These are phyloP conservation scores for Colletotrichum chrysophilum DNA, from an alignment of 2,329 filamentous ascomycete genomes.

Conservation along the genomic window DNA sequence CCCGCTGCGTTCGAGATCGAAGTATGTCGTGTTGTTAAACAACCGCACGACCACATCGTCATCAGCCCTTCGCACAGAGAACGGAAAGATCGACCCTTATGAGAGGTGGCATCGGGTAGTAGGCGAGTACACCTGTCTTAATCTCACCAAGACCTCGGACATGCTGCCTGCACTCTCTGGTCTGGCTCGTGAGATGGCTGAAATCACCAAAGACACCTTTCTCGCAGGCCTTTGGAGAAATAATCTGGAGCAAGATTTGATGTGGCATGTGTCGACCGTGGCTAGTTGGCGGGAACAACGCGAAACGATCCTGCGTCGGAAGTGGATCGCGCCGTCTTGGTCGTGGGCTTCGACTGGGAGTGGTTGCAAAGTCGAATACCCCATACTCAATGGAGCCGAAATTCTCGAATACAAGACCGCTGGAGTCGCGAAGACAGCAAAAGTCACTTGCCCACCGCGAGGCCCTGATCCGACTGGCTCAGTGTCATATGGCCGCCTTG, in stretches of 20 bases:
- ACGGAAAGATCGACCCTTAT: background rate
- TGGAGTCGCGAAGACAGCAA: background rate
- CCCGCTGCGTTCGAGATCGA: background rate
- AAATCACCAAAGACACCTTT: background rate
- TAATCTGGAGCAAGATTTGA: background rate
- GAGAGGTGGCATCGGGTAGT: conserved; percentile 1
- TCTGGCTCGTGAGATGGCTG: background rate
- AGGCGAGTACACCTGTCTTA: background rate
- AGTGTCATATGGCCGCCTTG: background rate
- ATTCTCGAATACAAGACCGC: background rate
- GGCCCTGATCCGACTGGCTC: background rate
- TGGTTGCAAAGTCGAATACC: background rate
- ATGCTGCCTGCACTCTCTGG: conserved; percentile 8
- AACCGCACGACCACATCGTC: background rate
- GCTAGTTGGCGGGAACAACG: background rate
- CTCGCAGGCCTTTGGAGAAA: background rate
- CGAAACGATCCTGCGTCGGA: background rate
- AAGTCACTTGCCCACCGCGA: background rate
- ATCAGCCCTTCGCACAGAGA: background rate
- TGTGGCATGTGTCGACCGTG: background rate
- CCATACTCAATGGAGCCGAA: background rate
- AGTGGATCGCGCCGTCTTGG: conserved; percentile 1
- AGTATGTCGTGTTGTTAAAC: background rate
- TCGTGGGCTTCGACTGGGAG: conserved; percentile 1
- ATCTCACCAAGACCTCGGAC: background rate